Conservation (phyloP, 495 filamentous ascomycete species). For the Aspergillus campestris region DNA sequence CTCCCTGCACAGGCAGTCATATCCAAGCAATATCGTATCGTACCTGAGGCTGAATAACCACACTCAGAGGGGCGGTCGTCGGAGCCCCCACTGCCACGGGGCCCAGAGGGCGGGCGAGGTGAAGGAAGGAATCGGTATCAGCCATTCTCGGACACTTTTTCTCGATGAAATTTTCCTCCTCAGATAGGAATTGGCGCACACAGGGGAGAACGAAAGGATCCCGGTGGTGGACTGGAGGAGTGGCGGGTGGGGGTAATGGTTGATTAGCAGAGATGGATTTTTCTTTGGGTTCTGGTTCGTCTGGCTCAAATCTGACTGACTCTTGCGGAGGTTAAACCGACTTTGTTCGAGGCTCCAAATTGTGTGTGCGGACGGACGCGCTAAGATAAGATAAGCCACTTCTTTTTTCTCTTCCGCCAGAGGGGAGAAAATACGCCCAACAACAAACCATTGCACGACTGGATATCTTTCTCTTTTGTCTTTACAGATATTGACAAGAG, state of each 20-base stretch:
- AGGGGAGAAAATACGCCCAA: background rate
- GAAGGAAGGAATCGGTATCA: conserved; percentile 77
- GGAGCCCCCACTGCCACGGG: conserved; percentile 66
- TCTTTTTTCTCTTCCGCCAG: background rate
- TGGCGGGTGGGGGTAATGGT: conserved; percentile 1
- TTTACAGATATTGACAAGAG: background rate
- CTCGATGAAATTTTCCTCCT: too few species aligned
- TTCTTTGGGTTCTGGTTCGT: conserved; percentile 6
- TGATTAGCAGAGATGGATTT: conserved; percentile 24
- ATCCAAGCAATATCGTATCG: conserved; percentile 6
- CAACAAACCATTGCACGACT: background rate
- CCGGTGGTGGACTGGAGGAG: conserved; percentile 3
- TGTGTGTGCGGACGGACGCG: conserved; percentile 41
- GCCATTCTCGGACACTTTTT: conserved; percentile 48
- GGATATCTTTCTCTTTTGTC: background rate
- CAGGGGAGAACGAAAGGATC: conserved; percentile 5
- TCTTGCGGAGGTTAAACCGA: conserved; percentile 7
- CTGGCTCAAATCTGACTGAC: too few species aligned
- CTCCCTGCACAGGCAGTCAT: background rate
- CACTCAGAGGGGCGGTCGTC: conserved; percentile 80
- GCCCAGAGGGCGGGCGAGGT: conserved; percentile 86
- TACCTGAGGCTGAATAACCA: conserved; percentile 94
- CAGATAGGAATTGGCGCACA: conserved; percentile 26
- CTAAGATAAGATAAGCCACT: conserved; percentile 49
- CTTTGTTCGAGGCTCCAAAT: conserved; percentile 30